phyloP scores from a whole-genome alignment of 306 rosid species.

The Quercus berberidifolia region DNA sequence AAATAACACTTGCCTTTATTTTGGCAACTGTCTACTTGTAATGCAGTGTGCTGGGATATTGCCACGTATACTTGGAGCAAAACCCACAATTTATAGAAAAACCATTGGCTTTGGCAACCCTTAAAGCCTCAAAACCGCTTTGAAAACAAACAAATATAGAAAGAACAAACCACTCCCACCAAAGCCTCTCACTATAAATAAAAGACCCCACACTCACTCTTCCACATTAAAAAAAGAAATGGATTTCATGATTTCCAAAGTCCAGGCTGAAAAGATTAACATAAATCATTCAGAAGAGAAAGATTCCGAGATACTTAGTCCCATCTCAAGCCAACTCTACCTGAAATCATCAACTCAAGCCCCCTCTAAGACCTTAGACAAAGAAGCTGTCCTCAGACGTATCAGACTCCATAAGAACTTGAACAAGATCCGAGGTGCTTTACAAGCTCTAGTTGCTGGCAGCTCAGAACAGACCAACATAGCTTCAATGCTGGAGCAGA shows the following conservation, averaged over 20 bases:
- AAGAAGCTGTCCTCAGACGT: constrained; percentile 58
- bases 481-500: constrained; percentile 19
- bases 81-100: constrained; percentile 23
- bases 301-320: constrained; percentile 6
- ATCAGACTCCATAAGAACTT: constrained; percentile 55
- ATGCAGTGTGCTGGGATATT: neutral
- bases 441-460: constrained; percentile 31
- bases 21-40: neutral
- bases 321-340: constrained; percentile 49
- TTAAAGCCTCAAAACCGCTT: constrained; percentile 29
- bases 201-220: neutral
- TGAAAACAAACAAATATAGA: constrained; percentile 1
- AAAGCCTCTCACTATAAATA: constrained; percentile 1
- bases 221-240: constrained; percentile 7
- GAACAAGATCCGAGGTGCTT: constrained; percentile 39
- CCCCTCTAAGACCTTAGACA: constrained; percentile 41
- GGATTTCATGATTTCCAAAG: constrained; percentile 36
- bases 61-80: neutral
- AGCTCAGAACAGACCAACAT: constrained; percentile 19
- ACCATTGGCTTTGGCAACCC: constrained; percentile 48
- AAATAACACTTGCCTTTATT: too few species aligned
- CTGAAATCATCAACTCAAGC: constrained; percentile 40
- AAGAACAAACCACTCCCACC: neutral
- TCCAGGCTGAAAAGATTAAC: constrained; percentile 18
- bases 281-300: constrained; percentile 15